A percentile compares a stretch with the other conserved stretches of the same genome.
Evolutionary conservation across 768 basidiomycete species (phyloP).

Genomic region (Multifurca ochricompacta): DNA sequence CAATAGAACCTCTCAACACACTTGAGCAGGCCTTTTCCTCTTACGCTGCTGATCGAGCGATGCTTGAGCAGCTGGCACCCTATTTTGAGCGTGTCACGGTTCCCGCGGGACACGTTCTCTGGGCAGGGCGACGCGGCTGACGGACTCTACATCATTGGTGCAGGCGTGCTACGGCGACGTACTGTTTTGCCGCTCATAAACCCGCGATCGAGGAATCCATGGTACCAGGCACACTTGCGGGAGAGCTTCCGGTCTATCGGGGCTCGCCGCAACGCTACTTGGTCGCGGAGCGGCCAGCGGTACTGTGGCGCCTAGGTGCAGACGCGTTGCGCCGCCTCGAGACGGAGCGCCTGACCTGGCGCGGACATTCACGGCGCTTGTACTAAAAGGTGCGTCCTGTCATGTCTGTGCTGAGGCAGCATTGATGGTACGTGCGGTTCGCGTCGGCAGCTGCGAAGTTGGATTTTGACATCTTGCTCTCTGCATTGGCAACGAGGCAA

Average conservation of each 20-base stretch:
- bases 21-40: slow-evolving; percentile 76
- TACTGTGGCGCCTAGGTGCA: slow-evolving; percentile 73
- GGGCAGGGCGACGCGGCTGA: slow-evolving; percentile 74
- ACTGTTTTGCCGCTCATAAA: slow-evolving; percentile 62
- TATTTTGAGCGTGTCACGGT: slow-evolving; percentile 65
- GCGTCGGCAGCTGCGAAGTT: slow-evolving; percentile 47
- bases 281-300: slow-evolving; percentile 66
- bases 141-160: slow-evolving; percentile 84
- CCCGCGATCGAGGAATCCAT: slow-evolving; percentile 77
- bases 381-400: slow-evolving; percentile 57
- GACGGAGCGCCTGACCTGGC: slow-evolving; percentile 59
- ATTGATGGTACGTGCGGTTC: background rate
- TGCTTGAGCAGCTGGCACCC: slow-evolving; percentile 54
- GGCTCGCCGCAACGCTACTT: slow-evolving; percentile 79
- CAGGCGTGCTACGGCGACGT: slow-evolving; percentile 81
- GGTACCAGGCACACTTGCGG: slow-evolving; percentile 89
- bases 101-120: slow-evolving; percentile 54
- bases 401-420: background rate
- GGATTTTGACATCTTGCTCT: slow-evolving; percentile 53
- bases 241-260: slow-evolving; percentile 84
- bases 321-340: slow-evolving; percentile 56
- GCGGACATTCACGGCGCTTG: slow-evolving; percentile 54
- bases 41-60: slow-evolving; percentile 47
- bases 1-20: slow-evolving; percentile 49
- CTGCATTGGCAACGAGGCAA: slow-evolving; percentile 43